Base-by-base conservation (phyloP, 2,329 filamentous ascomycete genomes). In the Trichoderma lentiforme region DNA sequence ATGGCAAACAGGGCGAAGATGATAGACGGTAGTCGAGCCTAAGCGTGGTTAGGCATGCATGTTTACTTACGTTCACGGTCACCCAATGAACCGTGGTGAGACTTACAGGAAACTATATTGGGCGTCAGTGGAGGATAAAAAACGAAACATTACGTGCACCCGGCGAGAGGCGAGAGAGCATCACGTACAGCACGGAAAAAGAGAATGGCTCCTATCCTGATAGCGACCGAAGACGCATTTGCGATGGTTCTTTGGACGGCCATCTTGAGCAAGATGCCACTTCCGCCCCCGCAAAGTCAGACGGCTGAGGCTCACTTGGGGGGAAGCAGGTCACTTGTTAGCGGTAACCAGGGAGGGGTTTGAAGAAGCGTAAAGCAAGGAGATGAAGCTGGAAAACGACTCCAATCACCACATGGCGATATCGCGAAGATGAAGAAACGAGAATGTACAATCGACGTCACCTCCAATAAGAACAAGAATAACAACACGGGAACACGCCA, bases 1-100 rank as follows among this genome's bases (percentile, higher is more conserved):
- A 93, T 80, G 28, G 88, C 89, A 73, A 92, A 90, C 2, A 92
- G 82, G 0, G 91, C 86, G 71, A 89, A 89, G 4, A 90, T 83
- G 47, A 88, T 76, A 34, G 90, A 90, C 73, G 85, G 79, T 73
- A 84, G 80, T 74, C 80, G 80, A 70, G 81, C 81, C 81, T 82
- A 75, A 68, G 56, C 43, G 57, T 51, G 66, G 68, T 76, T 71
- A 73, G 72, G 18, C 57, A 73, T 5, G 39, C 57, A 34, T 70
- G 57, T 58, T 70, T 70, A 62, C 36, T 61, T 30, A 70, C 71
- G 53, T 61, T 57, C 30, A 62, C 66, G 53, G 32, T 21, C 26
- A 61, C 63, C 43, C 51, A 53, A 51, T 26, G 30, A 36, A 18
- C 30, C 15, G 47, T 32, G 57, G 63, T 51, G 60, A 58, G 26